These are phyloP conservation scores for Aspergillus bertholletiae DNA, from an alignment of 495 filamentous ascomycete species.

Conservation along the genomic window DNA sequence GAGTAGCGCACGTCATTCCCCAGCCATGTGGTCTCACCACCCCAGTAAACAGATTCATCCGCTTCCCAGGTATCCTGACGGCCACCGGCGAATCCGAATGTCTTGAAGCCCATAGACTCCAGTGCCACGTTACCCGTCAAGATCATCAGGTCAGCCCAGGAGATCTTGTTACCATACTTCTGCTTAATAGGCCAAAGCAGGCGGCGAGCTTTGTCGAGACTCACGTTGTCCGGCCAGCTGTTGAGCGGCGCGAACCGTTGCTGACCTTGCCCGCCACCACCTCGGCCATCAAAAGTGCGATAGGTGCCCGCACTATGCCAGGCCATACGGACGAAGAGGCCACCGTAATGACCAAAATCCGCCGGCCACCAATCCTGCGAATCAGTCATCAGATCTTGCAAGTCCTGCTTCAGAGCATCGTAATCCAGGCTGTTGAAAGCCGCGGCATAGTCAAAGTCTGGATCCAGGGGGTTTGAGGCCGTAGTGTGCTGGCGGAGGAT, in stretches of 20 bases:
- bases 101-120: slow-evolving; percentile 71
- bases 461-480: slow-evolving; percentile 52
- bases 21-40: slow-evolving; percentile 66
- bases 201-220: slow-evolving; percentile 72
- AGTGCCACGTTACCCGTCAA: slow-evolving; percentile 70
- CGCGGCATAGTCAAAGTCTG: slow-evolving; percentile 63
- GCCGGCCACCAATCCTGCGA: slow-evolving; percentile 76
- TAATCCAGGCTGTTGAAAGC: slow-evolving; percentile 72
- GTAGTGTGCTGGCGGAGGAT: slow-evolving; percentile 68
- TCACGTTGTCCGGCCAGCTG: slow-evolving; percentile 76
- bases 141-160: slow-evolving; percentile 68
- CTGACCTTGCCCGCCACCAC: slow-evolving; percentile 66
- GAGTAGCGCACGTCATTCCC: slow-evolving; percentile 65
- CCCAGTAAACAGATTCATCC: slow-evolving; percentile 71
- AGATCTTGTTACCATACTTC: slow-evolving; percentile 78
- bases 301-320: slow-evolving; percentile 77
- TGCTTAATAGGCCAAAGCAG: slow-evolving; percentile 78
- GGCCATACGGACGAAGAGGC: slow-evolving; percentile 72
- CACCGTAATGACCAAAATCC: slow-evolving; percentile 74
- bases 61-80: slow-evolving; percentile 67
- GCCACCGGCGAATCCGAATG: slow-evolving; percentile 68
- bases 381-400: slow-evolving; percentile 63
- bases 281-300: slow-evolving; percentile 67
- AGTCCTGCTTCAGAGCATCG: slow-evolving; percentile 65
- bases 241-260: slow-evolving; percentile 75